Evolutionary conservation across 345 rosid genomes (phyloP).

Genomic region (Gossypium bickii): DNA sequence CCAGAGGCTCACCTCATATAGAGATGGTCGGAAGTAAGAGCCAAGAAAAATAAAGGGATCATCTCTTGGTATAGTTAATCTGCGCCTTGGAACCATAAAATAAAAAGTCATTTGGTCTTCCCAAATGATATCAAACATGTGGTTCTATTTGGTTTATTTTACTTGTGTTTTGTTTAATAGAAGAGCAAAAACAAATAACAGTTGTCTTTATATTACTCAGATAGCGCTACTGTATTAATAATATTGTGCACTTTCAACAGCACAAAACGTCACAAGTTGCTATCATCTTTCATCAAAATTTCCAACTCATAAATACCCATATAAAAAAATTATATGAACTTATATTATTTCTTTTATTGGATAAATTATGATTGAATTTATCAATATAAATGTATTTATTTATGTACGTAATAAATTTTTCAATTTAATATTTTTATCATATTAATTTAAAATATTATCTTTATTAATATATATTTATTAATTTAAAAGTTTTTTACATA

Average conservation of each 20-base stretch:
- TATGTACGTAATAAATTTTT: too few relatives aligned
- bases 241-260: neutral
- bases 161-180: neutral
- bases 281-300: neutral
- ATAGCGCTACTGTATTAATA: neutral
- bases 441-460: too few relatives aligned
- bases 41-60: neutral
- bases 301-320: neutral
- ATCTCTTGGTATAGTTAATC: neutral
- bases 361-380: too few relatives aligned
- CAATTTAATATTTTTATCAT: too few relatives aligned
- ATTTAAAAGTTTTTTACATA: too few relatives aligned
- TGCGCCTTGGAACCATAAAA: neutral
- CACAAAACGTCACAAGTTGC: neutral
- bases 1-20: slow-evolving; percentile 16
- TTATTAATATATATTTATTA: too few relatives aligned
- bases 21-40: slow-evolving; percentile 11
- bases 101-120: neutral
- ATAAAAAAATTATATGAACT: too few relatives aligned
- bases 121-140: neutral
- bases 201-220: neutral
- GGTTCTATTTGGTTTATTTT: neutral
- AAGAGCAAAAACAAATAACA: neutral
- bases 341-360: too few relatives aligned
- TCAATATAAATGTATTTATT: too few relatives aligned